A percentile compares a stretch with the other conserved stretches of the same genome.
Evolutionary conservation across 352 stramenopile genomes (phyloP).

Genomic region (Globisporangium heterothallicum): DNA sequence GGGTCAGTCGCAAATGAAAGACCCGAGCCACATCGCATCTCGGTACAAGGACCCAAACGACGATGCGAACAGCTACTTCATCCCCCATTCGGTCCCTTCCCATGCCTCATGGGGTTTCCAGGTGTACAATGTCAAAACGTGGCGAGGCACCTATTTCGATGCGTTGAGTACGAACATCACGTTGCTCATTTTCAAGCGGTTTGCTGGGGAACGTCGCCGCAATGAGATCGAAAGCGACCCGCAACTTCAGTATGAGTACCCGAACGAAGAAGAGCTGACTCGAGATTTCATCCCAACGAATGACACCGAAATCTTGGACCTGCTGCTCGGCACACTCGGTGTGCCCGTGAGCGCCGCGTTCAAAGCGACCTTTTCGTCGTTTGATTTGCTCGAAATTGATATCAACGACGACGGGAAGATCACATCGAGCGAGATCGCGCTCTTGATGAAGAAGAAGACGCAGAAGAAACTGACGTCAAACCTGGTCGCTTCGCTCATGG

Average conservation of each 20-base stretch:
- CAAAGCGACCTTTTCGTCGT: constrained; percentile 60
- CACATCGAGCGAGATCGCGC: constrained; percentile 49
- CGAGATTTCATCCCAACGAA: constrained; percentile 37
- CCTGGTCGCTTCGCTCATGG: constrained; percentile 31
- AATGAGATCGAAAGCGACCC: constrained; percentile 37
- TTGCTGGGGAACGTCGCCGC: constrained; percentile 41
- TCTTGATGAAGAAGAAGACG: constrained; percentile 18
- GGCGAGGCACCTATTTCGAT: constrained; percentile 94
- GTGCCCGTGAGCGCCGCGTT: constrained; percentile 55
- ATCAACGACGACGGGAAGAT: constrained; percentile 63
- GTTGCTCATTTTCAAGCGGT: constrained; percentile 65
- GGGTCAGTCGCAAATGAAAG: constrained; percentile 54
- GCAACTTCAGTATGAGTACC: constrained; percentile 35
- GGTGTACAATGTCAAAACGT: constrained; percentile 89
- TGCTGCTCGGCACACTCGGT: constrained; percentile 59
- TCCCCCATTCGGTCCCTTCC: constrained; percentile 77
- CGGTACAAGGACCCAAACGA: constrained; percentile 92
- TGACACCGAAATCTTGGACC: constrained; percentile 50
- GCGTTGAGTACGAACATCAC: constrained; percentile 92
- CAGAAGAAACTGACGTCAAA: constrained; percentile 36
- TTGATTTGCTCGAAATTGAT: constrained; percentile 69
- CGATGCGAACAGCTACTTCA: constrained; percentile 86
- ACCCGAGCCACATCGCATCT: constrained; percentile 54
- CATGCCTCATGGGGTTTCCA: constrained; percentile 74
- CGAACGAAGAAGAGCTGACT: constrained; percentile 46